phyloP scores from a whole-genome alignment of 306 rosid species.

The Castanopsis chinensis region DNA sequence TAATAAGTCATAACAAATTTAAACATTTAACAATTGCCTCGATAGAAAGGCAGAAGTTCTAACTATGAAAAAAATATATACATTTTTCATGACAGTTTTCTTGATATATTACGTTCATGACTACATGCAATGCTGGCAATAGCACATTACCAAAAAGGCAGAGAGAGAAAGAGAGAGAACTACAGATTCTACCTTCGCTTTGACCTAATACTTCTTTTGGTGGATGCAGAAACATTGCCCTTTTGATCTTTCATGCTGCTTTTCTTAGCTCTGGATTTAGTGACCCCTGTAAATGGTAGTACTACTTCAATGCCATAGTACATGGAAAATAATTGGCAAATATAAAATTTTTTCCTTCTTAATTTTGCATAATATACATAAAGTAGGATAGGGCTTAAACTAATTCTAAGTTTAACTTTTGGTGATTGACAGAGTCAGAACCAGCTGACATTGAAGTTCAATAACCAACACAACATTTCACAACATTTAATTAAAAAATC shows the following conservation, averaged over 20 bases:
- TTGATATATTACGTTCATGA: too few relatives aligned
- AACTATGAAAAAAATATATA: not conserved
- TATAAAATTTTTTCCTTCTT: not conserved
- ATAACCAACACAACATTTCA: not conserved
- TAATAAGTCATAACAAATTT: not conserved
- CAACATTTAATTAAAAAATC: not conserved
- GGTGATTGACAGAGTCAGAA: constrained; percentile 54
- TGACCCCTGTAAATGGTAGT: constrained; percentile 36
- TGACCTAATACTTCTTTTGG: constrained; percentile 31
- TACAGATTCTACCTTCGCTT: constrained; percentile 38
- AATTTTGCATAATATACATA: not conserved
- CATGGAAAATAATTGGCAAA: not conserved
- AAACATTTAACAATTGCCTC: not conserved
- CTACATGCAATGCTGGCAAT: not conserved
- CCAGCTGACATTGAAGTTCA: constrained; percentile 25
- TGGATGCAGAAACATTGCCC: constrained; percentile 34
- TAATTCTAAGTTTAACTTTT: constrained; percentile 38
- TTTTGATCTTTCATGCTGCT: constrained; percentile 41
- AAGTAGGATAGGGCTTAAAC: not conserved
- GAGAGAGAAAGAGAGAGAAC: not conserved
- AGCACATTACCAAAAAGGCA: not conserved
- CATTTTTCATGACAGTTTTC: not conserved
- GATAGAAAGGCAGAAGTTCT: not conserved
- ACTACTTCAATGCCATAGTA: not conserved
- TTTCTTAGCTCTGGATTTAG: constrained; percentile 41